These are phyloP conservation scores for Taiozyma sp. DNA, from an alignment of 1,139 yeast species.

Conservation along the genomic window DNA sequence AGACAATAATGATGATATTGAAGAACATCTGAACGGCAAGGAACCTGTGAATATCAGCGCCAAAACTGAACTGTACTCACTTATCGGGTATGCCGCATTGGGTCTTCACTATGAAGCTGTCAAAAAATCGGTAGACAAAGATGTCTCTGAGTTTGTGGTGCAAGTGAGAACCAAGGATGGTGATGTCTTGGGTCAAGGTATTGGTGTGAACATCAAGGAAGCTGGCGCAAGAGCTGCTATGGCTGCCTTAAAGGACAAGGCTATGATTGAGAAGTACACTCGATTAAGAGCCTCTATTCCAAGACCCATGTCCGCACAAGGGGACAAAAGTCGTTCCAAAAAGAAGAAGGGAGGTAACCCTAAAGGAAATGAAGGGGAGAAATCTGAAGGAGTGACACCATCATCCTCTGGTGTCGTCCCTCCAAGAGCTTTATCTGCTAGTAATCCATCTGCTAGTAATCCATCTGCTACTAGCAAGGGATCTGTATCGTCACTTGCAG, in stretches of 20 bases:
- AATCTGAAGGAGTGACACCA: background rate
- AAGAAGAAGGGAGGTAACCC: conserved; percentile 1
- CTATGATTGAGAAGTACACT: conserved; percentile 60
- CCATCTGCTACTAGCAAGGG: background rate
- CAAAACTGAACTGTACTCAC: conserved; percentile 72
- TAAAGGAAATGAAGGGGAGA: background rate
- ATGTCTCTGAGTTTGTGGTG: conserved; percentile 45
- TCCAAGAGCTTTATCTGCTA: background rate
- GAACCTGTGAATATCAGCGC: conserved; percentile 22
- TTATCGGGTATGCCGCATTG: conserved; percentile 70
- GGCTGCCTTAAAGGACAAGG: conserved; percentile 55
- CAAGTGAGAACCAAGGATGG: conserved; percentile 61
- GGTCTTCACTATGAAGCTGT: conserved; percentile 63
- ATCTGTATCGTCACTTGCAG: background rate
- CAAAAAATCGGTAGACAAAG: conserved; percentile 48
- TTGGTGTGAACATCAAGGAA: conserved; percentile 55
- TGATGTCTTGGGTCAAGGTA: conserved; percentile 62
- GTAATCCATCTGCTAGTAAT: too few species aligned
- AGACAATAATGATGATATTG: conserved; percentile 24
- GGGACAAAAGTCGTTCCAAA: background rate
- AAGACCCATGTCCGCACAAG: conserved; percentile 23
- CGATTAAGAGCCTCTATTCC: conserved; percentile 59
- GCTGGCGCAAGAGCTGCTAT: conserved; percentile 75
- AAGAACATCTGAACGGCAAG: conserved; percentile 2
- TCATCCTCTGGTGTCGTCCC: background rate